These are phyloP conservation scores for Erythrophleum ivorense DNA, from an alignment of 331 rosid genomes.

Conservation along the genomic window DNA sequence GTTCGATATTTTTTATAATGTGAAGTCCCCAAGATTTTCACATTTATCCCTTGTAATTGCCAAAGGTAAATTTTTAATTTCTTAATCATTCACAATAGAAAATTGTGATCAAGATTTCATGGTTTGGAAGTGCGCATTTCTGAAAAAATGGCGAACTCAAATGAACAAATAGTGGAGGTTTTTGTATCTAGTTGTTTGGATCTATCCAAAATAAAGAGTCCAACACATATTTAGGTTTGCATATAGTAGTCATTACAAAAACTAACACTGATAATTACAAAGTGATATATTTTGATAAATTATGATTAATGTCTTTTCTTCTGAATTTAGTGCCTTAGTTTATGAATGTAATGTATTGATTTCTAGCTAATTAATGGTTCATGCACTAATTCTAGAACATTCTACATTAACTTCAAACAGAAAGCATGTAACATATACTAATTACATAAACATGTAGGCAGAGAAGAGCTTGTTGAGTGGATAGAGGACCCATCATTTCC, in stretches of 20 bases:
- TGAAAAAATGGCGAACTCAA: too few relatives aligned
- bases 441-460: slow-evolving; percentile 46
- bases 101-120: too few relatives aligned
- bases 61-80: slow-evolving; percentile 43
- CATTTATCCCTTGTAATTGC: slow-evolving; percentile 56
- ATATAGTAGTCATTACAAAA: neutral
- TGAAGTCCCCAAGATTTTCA: slow-evolving; percentile 41
- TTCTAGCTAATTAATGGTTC: neutral
- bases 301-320: neutral
- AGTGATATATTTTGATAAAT: neutral
- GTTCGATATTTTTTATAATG: slow-evolving; percentile 47
- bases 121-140: too few relatives aligned
- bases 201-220: neutral
- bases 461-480: slow-evolving; percentile 56
- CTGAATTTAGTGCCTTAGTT: too few relatives aligned
- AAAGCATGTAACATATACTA: neutral
- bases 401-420: neutral
- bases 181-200: too few relatives aligned
- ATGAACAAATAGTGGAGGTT: too few relatives aligned
- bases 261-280: neutral
- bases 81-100: neutral
- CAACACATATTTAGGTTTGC: too few relatives aligned
- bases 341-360: neutral
- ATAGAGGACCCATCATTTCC: slow-evolving; percentile 52
- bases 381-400: neutral